Evolutionary conservation across 352 stramenopile species (phyloP).

Genomic region (Globisporangium mamillatum): DNA sequence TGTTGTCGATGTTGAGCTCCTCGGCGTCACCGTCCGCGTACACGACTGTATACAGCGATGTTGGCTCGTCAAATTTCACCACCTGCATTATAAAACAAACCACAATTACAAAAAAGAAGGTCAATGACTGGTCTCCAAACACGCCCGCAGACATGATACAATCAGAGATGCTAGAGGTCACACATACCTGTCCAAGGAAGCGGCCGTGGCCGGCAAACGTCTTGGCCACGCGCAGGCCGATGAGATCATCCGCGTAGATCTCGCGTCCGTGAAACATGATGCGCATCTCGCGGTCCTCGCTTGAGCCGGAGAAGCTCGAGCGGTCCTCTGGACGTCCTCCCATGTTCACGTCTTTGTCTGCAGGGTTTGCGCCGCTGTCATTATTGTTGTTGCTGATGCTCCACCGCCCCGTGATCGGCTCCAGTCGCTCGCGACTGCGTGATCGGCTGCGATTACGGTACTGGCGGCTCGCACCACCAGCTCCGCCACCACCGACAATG

Average conservation of each 20-base stretch:
- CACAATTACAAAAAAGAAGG: not conserved
- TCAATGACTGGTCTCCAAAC: not conserved
- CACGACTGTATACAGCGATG: conserved; percentile 72
- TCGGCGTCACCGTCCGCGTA: conserved; percentile 83
- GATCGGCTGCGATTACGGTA: conserved; percentile 26
- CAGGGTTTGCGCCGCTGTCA: conserved; percentile 8
- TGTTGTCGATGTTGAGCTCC: conserved; percentile 70
- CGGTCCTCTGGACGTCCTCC: conserved; percentile 19
- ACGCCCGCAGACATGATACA: not conserved
- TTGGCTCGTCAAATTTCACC: conserved; percentile 79
- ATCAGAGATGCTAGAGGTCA: not conserved
- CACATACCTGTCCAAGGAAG: conserved; percentile 64
- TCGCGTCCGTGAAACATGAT: conserved; percentile 76
- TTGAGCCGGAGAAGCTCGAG: conserved; percentile 24
- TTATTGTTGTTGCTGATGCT: conserved; percentile 23
- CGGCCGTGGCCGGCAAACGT: conserved; percentile 76
- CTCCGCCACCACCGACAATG: not conserved
- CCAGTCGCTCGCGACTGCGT: conserved; percentile 27
- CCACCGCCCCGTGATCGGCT: conserved; percentile 3
- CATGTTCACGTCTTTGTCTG: conserved; percentile 2
- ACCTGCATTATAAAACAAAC: conserved; percentile 24
- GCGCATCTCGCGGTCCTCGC: conserved; percentile 39
- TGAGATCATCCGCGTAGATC: conserved; percentile 71
- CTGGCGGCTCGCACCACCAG: conserved; percentile 2
- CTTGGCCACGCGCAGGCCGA: conserved; percentile 81